Evolutionary conservation across 352 stramenopile genomes (phyloP), one percentile per base, ranked within the genome.

Genomic region (Globisporangium irregulare): DNA sequence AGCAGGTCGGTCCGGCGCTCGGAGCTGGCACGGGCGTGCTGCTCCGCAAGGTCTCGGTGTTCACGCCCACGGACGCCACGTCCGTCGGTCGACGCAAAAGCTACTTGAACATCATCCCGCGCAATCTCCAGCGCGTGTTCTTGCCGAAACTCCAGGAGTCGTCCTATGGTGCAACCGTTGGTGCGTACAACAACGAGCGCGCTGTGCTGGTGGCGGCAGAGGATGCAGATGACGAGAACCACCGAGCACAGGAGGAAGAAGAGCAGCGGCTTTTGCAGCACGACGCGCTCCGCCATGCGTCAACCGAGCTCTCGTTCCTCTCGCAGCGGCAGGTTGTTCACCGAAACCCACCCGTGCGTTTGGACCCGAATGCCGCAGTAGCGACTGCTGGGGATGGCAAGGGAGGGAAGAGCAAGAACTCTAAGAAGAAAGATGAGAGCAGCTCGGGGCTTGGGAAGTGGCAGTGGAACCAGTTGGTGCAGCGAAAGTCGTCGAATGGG

Each of bases 311-410:
- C 36, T 86, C 78, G 14, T 90, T 87, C 57, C 83, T 94, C 51
- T 93, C 86, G 1, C 86, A 94, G 63, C 78, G 84, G 8, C 86
- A 93, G 67, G 86, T 94, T 4, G 82, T 94, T 22, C 81, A 92
- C 62, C 82, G 85, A 3, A 81, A 93, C 59, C 82, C 84, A 27
- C 84, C 84, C 3, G 84, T 86, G 18, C 76, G 82, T 10, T 60
- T 64, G 38, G 63, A 64, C 27, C 55, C 46, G 14, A 73, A 64
- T 10, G 55, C 53, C 15, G 60, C 61, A 41, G 48, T 48, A n/a
- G 64, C 61, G 14, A 56, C 43, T 29, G 15, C 8, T 0, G 60
- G 12, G 3, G 43, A 24, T 27, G 38, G 51, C 3, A 71, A 62
- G 32, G 32, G 32, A 15, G 38, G 68, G n/a, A 78, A 77, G 63